Base-by-base conservation (phyloP, 2,329 filamentous ascomycete genomes). In the Apiospora aurea region DNA sequence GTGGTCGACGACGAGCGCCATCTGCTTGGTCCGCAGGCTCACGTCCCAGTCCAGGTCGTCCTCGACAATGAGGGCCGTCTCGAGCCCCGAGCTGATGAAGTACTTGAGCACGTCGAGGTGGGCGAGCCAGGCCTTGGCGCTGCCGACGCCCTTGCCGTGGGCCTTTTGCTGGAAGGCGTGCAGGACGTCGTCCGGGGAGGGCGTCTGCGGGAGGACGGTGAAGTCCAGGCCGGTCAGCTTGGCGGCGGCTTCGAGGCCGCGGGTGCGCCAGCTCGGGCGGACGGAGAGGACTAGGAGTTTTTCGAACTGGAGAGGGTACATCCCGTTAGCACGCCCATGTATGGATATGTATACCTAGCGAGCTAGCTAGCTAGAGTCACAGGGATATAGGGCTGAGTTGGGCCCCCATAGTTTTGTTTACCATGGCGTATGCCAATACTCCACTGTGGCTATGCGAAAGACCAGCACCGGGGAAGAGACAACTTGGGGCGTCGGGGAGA, bases 31-130 rank as follows among this genome's bases (percentile, higher is more conserved):
- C 69, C 80, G 79, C 47, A 83, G 75, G 2, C 78, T 75, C 10
- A 83, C 77, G 72, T 84, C 82, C 82, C 81, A 83, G 72, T 84
- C 82, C 70, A 82, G 77, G 71, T 84, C 82, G 67, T 84, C 82
- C 75, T 84, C 82, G 71, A 83, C 75, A 41, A 84, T 80, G 8
- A 84, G 74, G 1, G 82, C 82, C 8, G 79, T 80, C n/a, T 79
- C 75, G 11, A 83, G 46, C 6, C 47, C 67, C 21, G 75, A 76
- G 21, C 75, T 71, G 41, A 81, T 72, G 41, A 81, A 74, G 70
- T 77, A 76, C 67, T 77, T 77, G 13, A 81, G 73, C 11, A 80
- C 72, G 70, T 81, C 77, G 21, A 81, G 74, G 67, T 81, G 78
- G 43, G 76, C 77, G 10, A 81, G 75, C 79, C 79, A 81, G 41